Evolutionary conservation across 176 grass and related monocot genomes (phyloP).

Genomic region (Bonia amplexicaulis): DNA sequence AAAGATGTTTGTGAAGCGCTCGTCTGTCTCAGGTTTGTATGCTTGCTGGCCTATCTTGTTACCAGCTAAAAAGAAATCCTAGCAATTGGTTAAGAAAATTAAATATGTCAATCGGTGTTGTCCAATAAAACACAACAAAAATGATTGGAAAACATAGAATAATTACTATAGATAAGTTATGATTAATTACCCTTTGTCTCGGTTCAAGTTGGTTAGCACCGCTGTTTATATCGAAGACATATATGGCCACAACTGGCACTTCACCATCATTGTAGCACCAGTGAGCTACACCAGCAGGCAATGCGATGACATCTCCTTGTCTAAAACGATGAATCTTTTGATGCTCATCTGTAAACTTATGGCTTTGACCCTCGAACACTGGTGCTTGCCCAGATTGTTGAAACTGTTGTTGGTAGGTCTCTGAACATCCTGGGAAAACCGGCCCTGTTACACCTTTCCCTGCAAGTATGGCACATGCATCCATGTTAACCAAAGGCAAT

Average conservation of each 20-base stretch:
- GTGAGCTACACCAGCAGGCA: conserved; percentile 39
- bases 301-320: conserved; percentile 38
- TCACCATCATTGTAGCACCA: conserved; percentile 54
- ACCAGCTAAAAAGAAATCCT: no score
- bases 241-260: conserved; percentile 30
- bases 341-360: background rate
- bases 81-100: no score
- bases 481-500: background rate
- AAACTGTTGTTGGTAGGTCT: conserved; percentile 37
- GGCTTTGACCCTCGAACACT: background rate
- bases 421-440: conserved; percentile 21
- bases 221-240: conserved; percentile 32
- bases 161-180: no score
- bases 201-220: conserved; percentile 24
- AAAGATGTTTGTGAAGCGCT: background rate
- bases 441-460: conserved; percentile 30
- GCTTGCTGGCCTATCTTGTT: no score
- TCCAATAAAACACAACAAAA: no score
- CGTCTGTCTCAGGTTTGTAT: no score
- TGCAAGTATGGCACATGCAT: conserved; percentile 5
- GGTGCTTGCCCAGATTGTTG: conserved; percentile 12
- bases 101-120: no score
- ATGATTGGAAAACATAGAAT: no score
- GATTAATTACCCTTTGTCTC: no score
- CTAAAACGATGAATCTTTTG: conserved; percentile 39